Percentiles rank a stretch among this genome's conserved stretches.
Conservation (phyloP, 345 rosid genomes). For the Linum tenue region DNA sequence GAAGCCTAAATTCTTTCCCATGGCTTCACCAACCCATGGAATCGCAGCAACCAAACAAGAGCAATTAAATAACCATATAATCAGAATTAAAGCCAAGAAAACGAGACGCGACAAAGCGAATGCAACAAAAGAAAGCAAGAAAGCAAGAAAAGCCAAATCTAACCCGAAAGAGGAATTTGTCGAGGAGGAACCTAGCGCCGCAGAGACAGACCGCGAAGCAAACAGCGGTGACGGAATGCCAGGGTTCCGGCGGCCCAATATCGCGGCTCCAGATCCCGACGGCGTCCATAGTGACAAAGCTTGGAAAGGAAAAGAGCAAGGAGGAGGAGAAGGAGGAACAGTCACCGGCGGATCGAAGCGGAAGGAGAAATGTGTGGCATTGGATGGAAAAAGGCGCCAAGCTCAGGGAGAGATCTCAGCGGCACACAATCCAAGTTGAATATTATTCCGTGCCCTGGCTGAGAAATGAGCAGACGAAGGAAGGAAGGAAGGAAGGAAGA, state of each 20-base stretch:
- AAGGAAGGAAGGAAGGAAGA: too few species aligned
- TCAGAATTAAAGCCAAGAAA: background rate
- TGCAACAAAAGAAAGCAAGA: background rate
- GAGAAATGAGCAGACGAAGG: too few species aligned
- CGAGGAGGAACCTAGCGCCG: slow-evolving; percentile 51
- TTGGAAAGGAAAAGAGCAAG: too few species aligned
- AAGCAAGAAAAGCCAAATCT: slow-evolving; percentile 1
- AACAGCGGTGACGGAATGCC: slow-evolving; percentile 47
- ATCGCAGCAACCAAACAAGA: too few species aligned
- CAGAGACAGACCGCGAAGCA: slow-evolving; percentile 59
- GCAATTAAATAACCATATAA: background rate
- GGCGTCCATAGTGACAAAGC: background rate
- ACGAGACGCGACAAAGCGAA: slow-evolving; percentile 1
- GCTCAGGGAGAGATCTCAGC: background rate
- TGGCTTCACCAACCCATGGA: background rate
- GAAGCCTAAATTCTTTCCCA: background rate
- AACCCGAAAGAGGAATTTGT: slow-evolving; percentile 77
- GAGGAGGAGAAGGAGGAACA: background rate
- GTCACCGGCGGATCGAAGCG: background rate
- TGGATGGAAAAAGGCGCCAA: background rate
- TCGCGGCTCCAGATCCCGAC: slow-evolving; percentile 20
- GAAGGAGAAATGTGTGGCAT: background rate
- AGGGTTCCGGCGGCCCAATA: slow-evolving; percentile 29
- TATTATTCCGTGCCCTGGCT: too few species aligned
- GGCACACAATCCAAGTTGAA: background rate